Conservation (phyloP, 805 yeast species). For the Saturnispora sekii region DNA sequence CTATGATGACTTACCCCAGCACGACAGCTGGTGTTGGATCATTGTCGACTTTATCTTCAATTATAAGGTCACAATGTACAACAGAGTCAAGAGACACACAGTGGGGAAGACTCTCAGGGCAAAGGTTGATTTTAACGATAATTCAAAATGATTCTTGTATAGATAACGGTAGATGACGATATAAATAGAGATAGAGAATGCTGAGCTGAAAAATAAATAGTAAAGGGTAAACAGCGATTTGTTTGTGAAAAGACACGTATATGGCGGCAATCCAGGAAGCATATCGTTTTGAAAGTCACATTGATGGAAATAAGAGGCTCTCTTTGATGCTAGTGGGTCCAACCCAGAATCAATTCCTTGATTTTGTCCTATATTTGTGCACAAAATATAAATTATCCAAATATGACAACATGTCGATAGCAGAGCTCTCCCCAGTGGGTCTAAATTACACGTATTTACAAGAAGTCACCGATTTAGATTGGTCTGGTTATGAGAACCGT, state of each 20-base stretch:
- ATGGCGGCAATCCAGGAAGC: too few species aligned
- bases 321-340: too few species aligned
- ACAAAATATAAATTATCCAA: too few species aligned
- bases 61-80: slow-evolving; percentile 62
- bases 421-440: not conserved
- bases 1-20: slow-evolving; percentile 70
- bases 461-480: not conserved
- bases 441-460: slow-evolving; percentile 6
- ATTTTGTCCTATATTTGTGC: too few species aligned
- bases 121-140: slow-evolving; percentile 26
- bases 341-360: too few species aligned
- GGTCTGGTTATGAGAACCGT: not conserved
- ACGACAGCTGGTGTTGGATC: slow-evolving; percentile 71
- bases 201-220: too few species aligned
- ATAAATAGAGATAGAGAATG: too few species aligned
- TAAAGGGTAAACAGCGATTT: not conserved
- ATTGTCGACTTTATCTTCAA: slow-evolving; percentile 61
- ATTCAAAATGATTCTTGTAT: slow-evolving; percentile 16
- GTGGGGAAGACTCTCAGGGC: slow-evolving; percentile 28
- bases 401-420: too few species aligned
- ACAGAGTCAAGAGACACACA: slow-evolving; percentile 62
- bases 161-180: too few species aligned
- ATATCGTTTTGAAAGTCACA: too few species aligned
- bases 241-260: too few species aligned
- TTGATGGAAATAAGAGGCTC: too few species aligned